phyloP scores from a whole-genome alignment of 257 asterid genomes.

The Datura wrightii region DNA sequence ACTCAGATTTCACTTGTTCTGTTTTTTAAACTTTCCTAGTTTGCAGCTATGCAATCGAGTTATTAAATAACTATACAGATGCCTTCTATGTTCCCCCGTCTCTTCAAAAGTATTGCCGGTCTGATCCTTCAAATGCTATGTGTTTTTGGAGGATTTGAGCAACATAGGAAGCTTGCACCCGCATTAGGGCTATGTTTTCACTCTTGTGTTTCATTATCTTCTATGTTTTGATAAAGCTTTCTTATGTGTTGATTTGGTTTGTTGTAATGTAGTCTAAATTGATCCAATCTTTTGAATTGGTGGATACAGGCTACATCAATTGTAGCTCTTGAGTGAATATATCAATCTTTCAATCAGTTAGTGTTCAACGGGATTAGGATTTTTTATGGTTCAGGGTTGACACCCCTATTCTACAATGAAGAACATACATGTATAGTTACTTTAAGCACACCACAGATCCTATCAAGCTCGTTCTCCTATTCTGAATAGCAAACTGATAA shows the following conservation, averaged over 20 bases:
- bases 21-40: background rate
- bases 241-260: background rate
- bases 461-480: background rate
- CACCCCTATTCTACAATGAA: background rate
- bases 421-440: background rate
- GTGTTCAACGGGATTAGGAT: background rate
- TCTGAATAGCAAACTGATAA: background rate
- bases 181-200: background rate
- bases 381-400: background rate
- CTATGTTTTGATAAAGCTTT: background rate
- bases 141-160: background rate
- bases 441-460: background rate
- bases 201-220: background rate
- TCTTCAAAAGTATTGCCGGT: background rate
- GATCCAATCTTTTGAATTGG: conserved; percentile 9
- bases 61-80: background rate
- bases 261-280: background rate
- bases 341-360: background rate
- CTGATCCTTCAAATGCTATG: background rate
- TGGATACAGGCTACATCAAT: background rate
- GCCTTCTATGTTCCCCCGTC: background rate
- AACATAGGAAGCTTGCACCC: background rate
- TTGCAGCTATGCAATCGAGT: background rate
- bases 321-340: background rate
- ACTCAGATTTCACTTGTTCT: background rate